phyloP scores from a whole-genome alignment of 108 stramenopile species.

The Parietichytrium sp. region DNA sequence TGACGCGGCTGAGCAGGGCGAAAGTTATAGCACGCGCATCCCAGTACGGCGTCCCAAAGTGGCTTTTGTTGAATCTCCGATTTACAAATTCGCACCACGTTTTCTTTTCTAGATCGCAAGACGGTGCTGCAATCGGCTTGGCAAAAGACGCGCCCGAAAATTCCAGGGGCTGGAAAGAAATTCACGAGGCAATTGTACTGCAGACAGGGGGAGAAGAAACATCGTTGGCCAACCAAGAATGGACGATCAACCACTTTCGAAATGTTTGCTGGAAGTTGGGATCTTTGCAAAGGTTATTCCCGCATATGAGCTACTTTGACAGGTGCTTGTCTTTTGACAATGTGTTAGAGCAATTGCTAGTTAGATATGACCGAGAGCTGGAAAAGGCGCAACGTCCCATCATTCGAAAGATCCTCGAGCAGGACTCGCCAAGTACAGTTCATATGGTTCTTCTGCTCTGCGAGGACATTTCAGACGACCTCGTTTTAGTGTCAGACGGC shows the following conservation, averaged over 20 bases:
- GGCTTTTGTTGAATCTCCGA: too few species aligned
- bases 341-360: neutral
- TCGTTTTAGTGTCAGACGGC: too few species aligned
- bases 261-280: conserved; percentile 2
- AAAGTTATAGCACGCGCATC: too few species aligned
- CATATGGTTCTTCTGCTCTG: conserved; percentile 32
- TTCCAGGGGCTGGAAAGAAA: too few species aligned
- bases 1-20: too few species aligned
- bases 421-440: neutral
- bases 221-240: neutral
- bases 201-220: neutral
- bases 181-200: too few species aligned
- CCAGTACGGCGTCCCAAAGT: too few species aligned
- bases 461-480: too few species aligned
- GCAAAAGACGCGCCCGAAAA: too few species aligned
- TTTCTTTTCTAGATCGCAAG: too few species aligned
- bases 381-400: neutral
- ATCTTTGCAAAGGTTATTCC: neutral
- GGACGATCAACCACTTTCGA: neutral
- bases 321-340: neutral
- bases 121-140: too few species aligned
- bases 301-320: neutral
- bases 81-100: neutral
- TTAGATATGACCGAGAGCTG: conserved; percentile 15
- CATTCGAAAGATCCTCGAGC: neutral